phyloP scores from a whole-genome alignment of 169 alveolate species.

The Cryptosporidium ubiquitum region DNA sequence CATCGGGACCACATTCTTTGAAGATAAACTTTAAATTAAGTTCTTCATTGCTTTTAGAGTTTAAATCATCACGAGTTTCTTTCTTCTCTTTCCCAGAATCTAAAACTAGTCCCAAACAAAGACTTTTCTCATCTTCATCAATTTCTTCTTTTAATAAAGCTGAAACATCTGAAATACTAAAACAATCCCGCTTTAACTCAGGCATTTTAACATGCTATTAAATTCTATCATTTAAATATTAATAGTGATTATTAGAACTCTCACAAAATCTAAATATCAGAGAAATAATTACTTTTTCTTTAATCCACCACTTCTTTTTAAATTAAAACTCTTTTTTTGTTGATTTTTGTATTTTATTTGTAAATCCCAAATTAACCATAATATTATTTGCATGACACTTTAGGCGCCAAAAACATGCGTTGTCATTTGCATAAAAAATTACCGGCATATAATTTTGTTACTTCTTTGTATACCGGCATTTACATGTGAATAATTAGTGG shows the following conservation, averaged over 20 bases:
- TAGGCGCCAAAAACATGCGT: constrained; percentile 37
- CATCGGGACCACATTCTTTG: background rate
- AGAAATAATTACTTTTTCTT: no score
- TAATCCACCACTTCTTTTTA: no score
- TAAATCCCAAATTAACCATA: background rate
- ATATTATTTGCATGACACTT: background rate
- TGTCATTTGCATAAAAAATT: background rate
- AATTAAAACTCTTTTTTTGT: background rate
- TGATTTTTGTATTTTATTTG: background rate
- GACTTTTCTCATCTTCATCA: background rate
- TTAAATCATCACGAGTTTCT: background rate
- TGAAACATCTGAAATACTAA: background rate
- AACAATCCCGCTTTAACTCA: background rate
- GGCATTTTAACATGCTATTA: background rate
- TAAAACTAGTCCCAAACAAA: background rate
- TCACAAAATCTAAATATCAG: no score
- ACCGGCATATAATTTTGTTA: constrained; percentile 3
- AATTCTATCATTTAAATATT: background rate
- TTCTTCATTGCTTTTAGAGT: background rate
- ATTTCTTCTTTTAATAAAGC: background rate
- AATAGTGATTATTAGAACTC: no score
- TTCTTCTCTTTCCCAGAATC: background rate
- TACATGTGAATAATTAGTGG: background rate
- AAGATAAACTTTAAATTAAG: background rate
- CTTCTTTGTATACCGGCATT: background rate